Percentiles rank a stretch among this genome's conserved stretches.
Evolutionary conservation across 768 basidiomycete genomes (phyloP).

Genomic region (Lactarius evosmus): DNA sequence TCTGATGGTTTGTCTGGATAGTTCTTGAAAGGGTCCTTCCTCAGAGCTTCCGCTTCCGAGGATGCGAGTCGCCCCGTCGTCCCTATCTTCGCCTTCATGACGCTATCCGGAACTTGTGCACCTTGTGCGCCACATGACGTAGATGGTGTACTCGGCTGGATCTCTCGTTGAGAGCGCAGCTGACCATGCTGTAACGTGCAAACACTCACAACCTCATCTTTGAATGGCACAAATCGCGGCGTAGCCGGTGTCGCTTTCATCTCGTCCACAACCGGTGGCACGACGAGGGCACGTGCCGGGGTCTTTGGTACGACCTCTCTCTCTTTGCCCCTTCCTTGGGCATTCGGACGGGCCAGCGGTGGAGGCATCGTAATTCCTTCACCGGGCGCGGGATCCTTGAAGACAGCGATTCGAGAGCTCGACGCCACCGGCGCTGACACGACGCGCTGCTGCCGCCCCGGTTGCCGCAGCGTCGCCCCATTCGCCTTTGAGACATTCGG

Average conservation of each 20-base stretch:
- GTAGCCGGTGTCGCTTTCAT: conserved; percentile 41
- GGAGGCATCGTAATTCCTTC: conserved; percentile 26
- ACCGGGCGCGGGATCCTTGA: conserved; percentile 57
- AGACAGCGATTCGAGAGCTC: conserved; percentile 58
- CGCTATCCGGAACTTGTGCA: conserved; percentile 46
- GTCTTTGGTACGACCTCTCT: conserved; percentile 36
- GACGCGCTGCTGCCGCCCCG: conserved; percentile 53
- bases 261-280: conserved; percentile 33
- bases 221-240: conserved; percentile 66
- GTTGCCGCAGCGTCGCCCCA: conserved; percentile 63
- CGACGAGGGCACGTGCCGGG: conserved; percentile 32
- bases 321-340: conserved; percentile 27
- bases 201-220: conserved; percentile 56
- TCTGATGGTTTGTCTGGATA: conserved; percentile 40
- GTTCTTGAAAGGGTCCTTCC: conserved; percentile 80
- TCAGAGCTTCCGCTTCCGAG: conserved; percentile 73
- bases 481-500: conserved; percentile 65
- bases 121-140: conserved; percentile 35
- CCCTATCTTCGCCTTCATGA: conserved; percentile 61
- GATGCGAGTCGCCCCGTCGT: conserved; percentile 41
- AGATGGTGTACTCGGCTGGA: conserved; percentile 33
- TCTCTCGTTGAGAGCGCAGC: conserved; percentile 28
- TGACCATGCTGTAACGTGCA: conserved; percentile 20
- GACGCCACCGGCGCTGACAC: conserved; percentile 42
- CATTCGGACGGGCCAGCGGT: conserved; percentile 41